A percentile compares a stretch with the other conserved stretches of the same genome.
These are phyloP conservation scores for Coleophoma crateriformis DNA, from an alignment of 2,329 filamentous ascomycete genomes.

Conservation along the genomic window DNA sequence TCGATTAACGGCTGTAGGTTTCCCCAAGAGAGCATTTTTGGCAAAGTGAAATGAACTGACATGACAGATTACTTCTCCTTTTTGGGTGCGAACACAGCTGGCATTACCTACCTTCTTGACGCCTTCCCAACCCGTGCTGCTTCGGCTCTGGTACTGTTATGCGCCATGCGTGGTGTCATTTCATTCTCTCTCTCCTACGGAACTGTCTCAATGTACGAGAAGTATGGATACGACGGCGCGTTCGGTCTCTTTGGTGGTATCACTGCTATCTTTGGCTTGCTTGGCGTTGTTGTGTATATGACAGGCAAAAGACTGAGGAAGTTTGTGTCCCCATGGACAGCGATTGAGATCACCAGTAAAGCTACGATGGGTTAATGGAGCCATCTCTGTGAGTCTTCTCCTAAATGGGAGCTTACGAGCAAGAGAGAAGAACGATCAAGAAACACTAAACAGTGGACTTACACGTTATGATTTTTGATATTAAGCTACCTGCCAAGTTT, in stretches of 20 bases:
- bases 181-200: constrained; percentile 32
- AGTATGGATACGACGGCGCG: background rate
- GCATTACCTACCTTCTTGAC: constrained; percentile 32
- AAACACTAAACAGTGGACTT: no score
- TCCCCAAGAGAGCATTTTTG: background rate
- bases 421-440: no score
- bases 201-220: background rate
- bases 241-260: background rate
- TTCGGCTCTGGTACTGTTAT: constrained; percentile 38
- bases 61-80: constrained; percentile 28
- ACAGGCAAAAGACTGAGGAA: constrained; percentile 1
- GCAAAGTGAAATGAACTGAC: constrained; percentile 21
- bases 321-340: constrained; percentile 2
- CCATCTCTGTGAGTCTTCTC: background rate
- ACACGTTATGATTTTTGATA: no score
- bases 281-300: constrained; percentile 4
- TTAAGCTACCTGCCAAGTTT: no score
- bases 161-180: constrained; percentile 38
- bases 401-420: no score
- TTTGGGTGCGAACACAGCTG: constrained; percentile 19
- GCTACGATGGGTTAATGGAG: background rate
- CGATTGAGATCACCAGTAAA: background rate
- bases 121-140: constrained; percentile 33
- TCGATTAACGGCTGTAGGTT: constrained; percentile 8
- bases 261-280: background rate